Percentiles rank a stretch among this genome's conserved stretches.
Conservation (phyloP, 225 moss, liverwort and hornwort genomes). For the Sphagnum contortum region DNA sequence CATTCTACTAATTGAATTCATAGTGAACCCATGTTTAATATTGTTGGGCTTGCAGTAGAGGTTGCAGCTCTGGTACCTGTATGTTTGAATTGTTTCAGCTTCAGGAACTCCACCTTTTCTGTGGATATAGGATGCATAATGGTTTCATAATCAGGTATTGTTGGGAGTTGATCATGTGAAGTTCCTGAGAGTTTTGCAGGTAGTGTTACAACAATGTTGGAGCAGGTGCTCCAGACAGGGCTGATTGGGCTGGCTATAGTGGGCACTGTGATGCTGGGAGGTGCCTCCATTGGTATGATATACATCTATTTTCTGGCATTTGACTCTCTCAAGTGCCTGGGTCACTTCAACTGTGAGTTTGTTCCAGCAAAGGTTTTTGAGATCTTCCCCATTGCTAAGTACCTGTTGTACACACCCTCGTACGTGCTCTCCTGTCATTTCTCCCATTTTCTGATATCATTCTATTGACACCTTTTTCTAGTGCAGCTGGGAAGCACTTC, state of each 20-base stretch:
- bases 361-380: slow-evolving; percentile 24
- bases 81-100: no score
- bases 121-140: no score
- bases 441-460: no score
- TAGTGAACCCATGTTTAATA: no score
- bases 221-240: slow-evolving; percentile 45
- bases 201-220: slow-evolving; percentile 59
- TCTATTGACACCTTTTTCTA: no score
- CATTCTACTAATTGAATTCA: no score
- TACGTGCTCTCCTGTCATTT: slow-evolving; percentile 15
- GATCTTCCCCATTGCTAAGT: slow-evolving; percentile 44
- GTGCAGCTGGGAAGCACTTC: no score
- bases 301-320: slow-evolving; percentile 56
- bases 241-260: slow-evolving; percentile 42
- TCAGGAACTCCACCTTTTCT: no score
- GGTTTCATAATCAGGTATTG: no score
- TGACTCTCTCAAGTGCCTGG: slow-evolving; percentile 71
- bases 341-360: slow-evolving; percentile 65
- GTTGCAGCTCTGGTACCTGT: no score
- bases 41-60: no score
- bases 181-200: slow-evolving; percentile 14
- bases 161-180: no score
- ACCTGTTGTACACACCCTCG: slow-evolving; percentile 85
- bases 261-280: slow-evolving; percentile 39
- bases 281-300: slow-evolving; percentile 63